Base-by-base conservation (phyloP, 2,329 filamentous ascomycete species). In the Aspergillus tamarii region DNA sequence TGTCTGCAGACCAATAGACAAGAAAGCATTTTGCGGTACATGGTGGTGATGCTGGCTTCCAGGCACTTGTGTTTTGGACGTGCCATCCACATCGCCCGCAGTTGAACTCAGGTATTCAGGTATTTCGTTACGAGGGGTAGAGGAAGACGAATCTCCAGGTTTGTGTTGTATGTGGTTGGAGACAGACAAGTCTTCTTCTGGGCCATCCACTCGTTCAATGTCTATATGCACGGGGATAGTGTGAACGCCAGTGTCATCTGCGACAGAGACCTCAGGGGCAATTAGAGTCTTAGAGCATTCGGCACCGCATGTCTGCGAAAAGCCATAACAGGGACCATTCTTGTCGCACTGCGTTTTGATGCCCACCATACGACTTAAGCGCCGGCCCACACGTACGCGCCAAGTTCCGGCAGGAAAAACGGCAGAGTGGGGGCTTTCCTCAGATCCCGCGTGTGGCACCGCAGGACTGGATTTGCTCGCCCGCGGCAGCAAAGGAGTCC, bases 1-100 rank as follows among this genome's bases (percentile, higher is more conserved):
- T 0, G 95, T 98, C 78, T 99, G 95, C 0, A 99, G 86, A n/a
- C 95, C 94, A 64, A 98, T 95, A 59, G 92, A 92, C 66, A 98
- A 84, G 77, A 97, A 99, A 7, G 92, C 93, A 73, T 98, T 98
- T 66, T 92, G 89, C 0, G 94, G 92, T 3, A 98, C 94, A 76
- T 99, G 95, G 78, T 99, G 94, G 73, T 99, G 94, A 73, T 97
- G 93, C 68, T 80, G 74, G 64, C 69, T 70, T 23, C 28, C 50
- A 19, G 60, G 9, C 14, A 46, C 21, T 34, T 59, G 39, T 19
- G 53, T 32, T 55, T 67, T 64, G 52, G 52, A n/a, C 16, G 48
- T 45, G 16, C n/a, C 32, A 23, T 55, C 52, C n/a, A 12, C 54
- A 57, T 60, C 62, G 26, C 36, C 58, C 3, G 61, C 30, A 11